Conservation (phyloP, 129 eudicot species). For the Flaveria trinervia region DNA sequence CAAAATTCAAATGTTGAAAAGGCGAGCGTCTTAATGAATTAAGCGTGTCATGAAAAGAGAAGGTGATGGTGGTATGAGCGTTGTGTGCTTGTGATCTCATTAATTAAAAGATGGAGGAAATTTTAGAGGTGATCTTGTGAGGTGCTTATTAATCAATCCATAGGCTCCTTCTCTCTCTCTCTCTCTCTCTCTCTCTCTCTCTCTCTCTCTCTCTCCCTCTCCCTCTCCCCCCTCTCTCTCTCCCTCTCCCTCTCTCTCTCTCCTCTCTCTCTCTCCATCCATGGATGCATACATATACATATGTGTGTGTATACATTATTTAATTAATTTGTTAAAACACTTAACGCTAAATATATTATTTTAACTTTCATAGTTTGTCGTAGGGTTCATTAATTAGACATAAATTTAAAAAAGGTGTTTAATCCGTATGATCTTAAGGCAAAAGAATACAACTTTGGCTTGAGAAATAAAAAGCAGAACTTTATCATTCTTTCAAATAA, state of each 20-base stretch:
- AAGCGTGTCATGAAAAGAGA: conserved; percentile 68
- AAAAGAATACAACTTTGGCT: background rate
- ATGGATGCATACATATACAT: too few relatives aligned
- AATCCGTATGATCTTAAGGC: background rate
- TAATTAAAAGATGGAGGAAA: conserved; percentile 4
- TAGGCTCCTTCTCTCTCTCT: conserved; percentile 53
- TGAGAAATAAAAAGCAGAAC: background rate
- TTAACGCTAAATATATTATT: too few relatives aligned
- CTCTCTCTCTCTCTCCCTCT: too few relatives aligned
- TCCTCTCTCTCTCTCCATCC: too few relatives aligned
- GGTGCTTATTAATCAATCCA: conserved; percentile 52
- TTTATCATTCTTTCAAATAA: background rate
- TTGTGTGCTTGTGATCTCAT: conserved; percentile 51
- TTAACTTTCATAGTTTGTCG: too few relatives aligned
- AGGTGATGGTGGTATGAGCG: conserved; percentile 64
- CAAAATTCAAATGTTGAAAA: conserved; percentile 36
- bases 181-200: conserved; percentile 27
- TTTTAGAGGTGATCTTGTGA: conserved; percentile 20
- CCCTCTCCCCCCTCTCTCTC: conserved; percentile 31
- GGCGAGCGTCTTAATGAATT: conserved; percentile 43
- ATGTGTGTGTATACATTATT: too few relatives aligned
- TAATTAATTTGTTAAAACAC: too few relatives aligned
- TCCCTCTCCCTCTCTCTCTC: conserved; percentile 28
- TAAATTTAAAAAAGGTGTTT: background rate
- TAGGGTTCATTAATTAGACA: too few relatives aligned